Percentiles rank a stretch among this genome's conserved stretches.
phyloP scores from a whole-genome alignment of 805 yeast genomes.

The Metschnikowia sp. region DNA sequence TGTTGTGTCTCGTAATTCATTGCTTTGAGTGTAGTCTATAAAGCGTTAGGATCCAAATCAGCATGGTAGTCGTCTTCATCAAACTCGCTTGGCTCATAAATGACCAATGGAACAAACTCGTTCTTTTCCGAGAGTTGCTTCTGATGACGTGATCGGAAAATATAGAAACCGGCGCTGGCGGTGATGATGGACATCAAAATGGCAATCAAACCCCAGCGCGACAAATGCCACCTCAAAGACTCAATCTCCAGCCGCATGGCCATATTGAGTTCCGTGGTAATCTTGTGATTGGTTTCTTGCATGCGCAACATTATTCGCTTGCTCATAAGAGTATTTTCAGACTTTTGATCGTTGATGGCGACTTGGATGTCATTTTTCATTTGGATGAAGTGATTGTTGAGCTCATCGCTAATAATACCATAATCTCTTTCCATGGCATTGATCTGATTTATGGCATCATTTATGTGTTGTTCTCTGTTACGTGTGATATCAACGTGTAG shows the following conservation, averaged over 20 bases:
- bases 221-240: constrained; percentile 87
- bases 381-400: constrained; percentile 56
- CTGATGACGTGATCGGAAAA: constrained; percentile 28
- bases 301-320: constrained; percentile 64
- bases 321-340: constrained; percentile 75
- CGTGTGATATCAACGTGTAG: constrained; percentile 72
- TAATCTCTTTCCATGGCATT: constrained; percentile 70
- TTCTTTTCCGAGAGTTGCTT: constrained; percentile 24
- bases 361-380: constrained; percentile 75
- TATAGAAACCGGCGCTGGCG: constrained; percentile 50
- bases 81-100: constrained; percentile 47
- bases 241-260: constrained; percentile 86
- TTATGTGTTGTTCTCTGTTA: constrained; percentile 66
- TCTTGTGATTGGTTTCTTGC: constrained; percentile 81
- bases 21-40: neutral
- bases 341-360: constrained; percentile 80
- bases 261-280: constrained; percentile 74
- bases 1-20: neutral
- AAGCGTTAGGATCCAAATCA: constrained; percentile 41
- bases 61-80: constrained; percentile 55
- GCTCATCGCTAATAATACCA: constrained; percentile 70
- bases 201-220: constrained; percentile 81
- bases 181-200: constrained; percentile 63
- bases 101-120: constrained; percentile 41
- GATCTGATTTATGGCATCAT: constrained; percentile 61